These are phyloP conservation scores for Knoxia roxburghii DNA, from an alignment of 257 asterid species.

Conservation along the genomic window DNA sequence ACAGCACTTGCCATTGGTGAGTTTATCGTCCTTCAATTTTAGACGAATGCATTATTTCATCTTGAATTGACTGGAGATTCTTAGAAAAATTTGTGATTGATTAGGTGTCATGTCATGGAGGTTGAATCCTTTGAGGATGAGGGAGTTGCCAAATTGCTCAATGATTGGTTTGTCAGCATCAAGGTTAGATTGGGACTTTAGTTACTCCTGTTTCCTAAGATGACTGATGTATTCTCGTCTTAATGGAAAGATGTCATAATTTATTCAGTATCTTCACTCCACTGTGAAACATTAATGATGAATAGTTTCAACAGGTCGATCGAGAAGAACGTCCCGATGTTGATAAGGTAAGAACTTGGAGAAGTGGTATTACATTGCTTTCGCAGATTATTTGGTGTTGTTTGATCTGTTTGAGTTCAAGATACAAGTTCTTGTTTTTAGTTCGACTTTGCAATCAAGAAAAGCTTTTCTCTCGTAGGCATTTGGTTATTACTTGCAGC, in stretches of 20 bases:
- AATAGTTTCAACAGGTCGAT: slow-evolving; percentile 55
- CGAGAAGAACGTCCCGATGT: slow-evolving; percentile 98
- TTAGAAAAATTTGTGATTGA: slow-evolving; percentile 1
- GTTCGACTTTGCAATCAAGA: neutral
- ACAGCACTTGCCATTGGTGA: slow-evolving; percentile 99
- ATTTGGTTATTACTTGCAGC: neutral
- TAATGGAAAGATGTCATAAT: neutral
- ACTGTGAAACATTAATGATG: neutral
- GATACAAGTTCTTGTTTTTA: neutral
- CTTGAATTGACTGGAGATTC: neutral
- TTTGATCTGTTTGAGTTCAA: neutral
- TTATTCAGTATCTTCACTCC: neutral
- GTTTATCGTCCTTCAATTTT: slow-evolving; percentile 13
- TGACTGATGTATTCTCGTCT: neutral
- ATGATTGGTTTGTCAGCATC: slow-evolving; percentile 86
- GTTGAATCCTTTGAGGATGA: slow-evolving; percentile 90
- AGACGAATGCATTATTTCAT: neutral
- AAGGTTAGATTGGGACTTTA: slow-evolving; percentile 44
- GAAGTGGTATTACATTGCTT: neutral
- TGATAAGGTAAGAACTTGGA: slow-evolving; percentile 55
- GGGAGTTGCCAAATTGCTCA: slow-evolving; percentile 73
- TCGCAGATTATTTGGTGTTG: neutral
- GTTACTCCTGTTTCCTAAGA: no score
- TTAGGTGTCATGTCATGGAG: slow-evolving; percentile 99
- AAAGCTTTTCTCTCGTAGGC: neutral